Evolutionary conservation across 2,329 filamentous ascomycete genomes (phyloP), one percentile per base, ranked within the genome.

Genomic region (Aspergillaceae sp.): DNA sequence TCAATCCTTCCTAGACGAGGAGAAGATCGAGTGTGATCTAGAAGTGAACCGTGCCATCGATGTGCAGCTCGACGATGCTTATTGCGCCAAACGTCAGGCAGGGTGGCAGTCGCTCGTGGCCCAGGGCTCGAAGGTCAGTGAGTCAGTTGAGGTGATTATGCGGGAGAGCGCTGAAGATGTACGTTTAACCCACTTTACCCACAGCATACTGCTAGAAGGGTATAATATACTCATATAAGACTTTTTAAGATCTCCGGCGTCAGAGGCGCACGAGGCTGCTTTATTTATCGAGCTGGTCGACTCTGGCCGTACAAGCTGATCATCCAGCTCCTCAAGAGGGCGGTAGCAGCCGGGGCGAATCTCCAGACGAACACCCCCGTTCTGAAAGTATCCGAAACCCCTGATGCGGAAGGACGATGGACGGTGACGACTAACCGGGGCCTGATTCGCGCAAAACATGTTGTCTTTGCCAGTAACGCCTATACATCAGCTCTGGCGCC

Each of bases 391-490:
- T 58, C 59, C 2, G 48, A 56, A 10, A 49, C 51, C 0, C 45
- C 54, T 7, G 54, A 56, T 37, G 11, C 44, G 1, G 40, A 53
- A 29, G 52, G 57, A 7, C 59, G 60, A 3, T 90, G 85, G 80
- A 72, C 74, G 0, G 69, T 88, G 0, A 71, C 80, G 41, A 94
- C 88, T 0, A 32, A 74, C 0, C 79, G 87, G 26, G 89, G 88
- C n/a, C 70, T 67, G 37, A 75, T 94, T 46, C 62, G 62, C 0
- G 74, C 87, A 1, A 68, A 71, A 8, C 74, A 78, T 32, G 78
- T 94, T 19, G 74, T 95, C 11, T 75, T 94, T 10, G 84, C 87
- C 4, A 91, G 85, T 1, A 95, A 95, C 60, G 90, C 74, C 3
- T 94, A 94, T 64, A 90, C 87, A 0, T 87, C 86, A 1, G 76